These are phyloP conservation scores for Populus davidiana DNA, from an alignment of 345 rosid species.

Conservation along the genomic window DNA sequence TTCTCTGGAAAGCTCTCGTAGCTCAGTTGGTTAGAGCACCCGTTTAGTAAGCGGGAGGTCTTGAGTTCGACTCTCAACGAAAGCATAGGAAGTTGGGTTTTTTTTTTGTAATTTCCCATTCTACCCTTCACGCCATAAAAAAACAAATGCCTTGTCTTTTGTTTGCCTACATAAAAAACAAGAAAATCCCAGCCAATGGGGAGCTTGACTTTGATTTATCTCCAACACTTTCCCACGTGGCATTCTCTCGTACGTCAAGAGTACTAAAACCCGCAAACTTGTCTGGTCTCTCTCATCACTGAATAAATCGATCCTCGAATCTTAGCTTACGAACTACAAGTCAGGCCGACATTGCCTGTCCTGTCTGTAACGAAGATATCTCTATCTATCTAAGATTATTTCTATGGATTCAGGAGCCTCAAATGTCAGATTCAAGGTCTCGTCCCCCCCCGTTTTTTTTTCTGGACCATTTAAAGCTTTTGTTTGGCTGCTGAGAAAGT, in stretches of 20 bases:
- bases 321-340: neutral
- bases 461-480: neutral
- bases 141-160: neutral
- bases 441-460: neutral
- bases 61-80: slow-evolving; percentile 93
- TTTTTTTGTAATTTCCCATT: too few relatives aligned
- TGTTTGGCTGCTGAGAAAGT: neutral
- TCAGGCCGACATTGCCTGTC: neutral
- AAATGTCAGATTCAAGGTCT: neutral
- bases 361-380: neutral
- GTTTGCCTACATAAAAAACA: neutral
- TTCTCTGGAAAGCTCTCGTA: slow-evolving; percentile 46
- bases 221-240: neutral
- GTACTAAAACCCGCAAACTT: neutral
- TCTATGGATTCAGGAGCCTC: neutral
- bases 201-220: neutral
- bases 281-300: neutral
- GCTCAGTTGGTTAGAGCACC: slow-evolving; percentile 97
- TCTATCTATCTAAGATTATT: neutral
- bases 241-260: neutral
- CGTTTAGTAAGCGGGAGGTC: slow-evolving; percentile 94
- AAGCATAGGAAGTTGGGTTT: slow-evolving; percentile 30
- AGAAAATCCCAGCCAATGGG: neutral
- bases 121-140: too few relatives aligned
- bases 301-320: neutral